phyloP scores from a whole-genome alignment of 805 yeast species.

The Saturnispora galanensis region DNA sequence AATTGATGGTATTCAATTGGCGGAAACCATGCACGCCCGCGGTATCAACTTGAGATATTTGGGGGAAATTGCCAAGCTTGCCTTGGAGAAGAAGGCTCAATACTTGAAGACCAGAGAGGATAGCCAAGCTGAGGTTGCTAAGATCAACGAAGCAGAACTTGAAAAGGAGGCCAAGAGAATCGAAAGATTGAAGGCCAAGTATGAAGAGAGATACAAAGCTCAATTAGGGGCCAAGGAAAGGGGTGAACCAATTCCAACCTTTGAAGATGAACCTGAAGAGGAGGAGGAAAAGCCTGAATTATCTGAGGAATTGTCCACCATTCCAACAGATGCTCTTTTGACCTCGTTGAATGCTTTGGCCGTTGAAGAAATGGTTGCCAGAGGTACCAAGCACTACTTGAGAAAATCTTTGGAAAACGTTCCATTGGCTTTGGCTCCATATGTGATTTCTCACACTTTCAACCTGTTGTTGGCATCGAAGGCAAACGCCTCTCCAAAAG shows the following conservation, averaged over 20 bases:
- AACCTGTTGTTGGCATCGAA: constrained; percentile 54
- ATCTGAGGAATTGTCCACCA: constrained; percentile 31
- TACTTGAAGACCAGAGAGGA: constrained; percentile 9
- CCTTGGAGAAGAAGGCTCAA: constrained; percentile 18
- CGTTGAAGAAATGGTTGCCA: constrained; percentile 63
- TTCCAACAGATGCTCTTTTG: constrained; percentile 34
- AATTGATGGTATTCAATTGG: constrained; percentile 70
- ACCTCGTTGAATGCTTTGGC: constrained; percentile 39
- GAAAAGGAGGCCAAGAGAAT: constrained; percentile 20
- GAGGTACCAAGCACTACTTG: constrained; percentile 69
- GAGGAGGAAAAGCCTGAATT: constrained; percentile 25
- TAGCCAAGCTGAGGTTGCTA: constrained; percentile 26
- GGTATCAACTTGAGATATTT: constrained; percentile 90
- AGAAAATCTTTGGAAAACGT: constrained; percentile 36
- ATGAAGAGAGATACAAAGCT: constrained; percentile 21
- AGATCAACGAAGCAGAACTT: constrained; percentile 21
- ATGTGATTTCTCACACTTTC: constrained; percentile 59
- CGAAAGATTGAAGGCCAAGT: constrained; percentile 24
- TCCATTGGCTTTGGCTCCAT: constrained; percentile 48
- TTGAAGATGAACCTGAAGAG: constrained; percentile 20
- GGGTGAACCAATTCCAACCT: constrained; percentile 18
- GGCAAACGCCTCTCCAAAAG: constrained; percentile 31
- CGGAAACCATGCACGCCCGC: constrained; percentile 55
- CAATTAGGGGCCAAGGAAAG: constrained; percentile 13
- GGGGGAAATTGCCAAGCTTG: constrained; percentile 44